Evolutionary conservation across 2,329 filamentous ascomycete genomes (phyloP).

Genomic region (Alternaria incomplexa): DNA sequence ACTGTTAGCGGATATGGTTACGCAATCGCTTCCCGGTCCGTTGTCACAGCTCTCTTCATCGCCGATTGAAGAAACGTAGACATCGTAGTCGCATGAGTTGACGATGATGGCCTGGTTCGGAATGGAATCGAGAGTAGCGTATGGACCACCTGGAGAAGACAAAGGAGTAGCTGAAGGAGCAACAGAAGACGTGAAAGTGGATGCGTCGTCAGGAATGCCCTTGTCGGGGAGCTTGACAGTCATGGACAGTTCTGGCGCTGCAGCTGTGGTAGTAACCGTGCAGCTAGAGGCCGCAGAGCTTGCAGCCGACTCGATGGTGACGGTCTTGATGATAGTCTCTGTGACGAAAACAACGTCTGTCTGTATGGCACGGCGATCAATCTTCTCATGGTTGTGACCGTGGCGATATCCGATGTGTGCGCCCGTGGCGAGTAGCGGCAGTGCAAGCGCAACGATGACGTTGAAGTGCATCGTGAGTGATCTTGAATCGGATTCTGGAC

Average conservation of each 20-base stretch:
- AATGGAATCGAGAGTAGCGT: conserved; percentile 3
- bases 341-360: conserved; percentile 15
- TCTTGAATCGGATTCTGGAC: neutral
- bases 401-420: neutral
- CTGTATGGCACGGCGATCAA: conserved; percentile 1
- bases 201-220: neutral
- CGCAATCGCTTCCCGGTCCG: neutral
- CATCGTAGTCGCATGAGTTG: conserved; percentile 25
- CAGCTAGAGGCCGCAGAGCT: neutral
- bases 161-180: neutral
- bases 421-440: conserved; percentile 5
- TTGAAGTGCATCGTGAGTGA: neutral
- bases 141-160: neutral
- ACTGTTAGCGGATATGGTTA: conserved; percentile 5
- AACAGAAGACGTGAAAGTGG: neutral
- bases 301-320: neutral
- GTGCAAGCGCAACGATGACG: neutral
- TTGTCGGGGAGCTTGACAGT: neutral
- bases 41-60: conserved; percentile 1
- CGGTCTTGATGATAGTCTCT: conserved; percentile 9
- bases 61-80: conserved; percentile 25
- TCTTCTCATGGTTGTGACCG: neutral
- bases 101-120: conserved; percentile 16
- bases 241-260: neutral
- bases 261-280: too few relatives aligned